Base-by-base conservation (phyloP, 2,329 filamentous ascomycete species). In the Fusarium gaditjirri region DNA sequence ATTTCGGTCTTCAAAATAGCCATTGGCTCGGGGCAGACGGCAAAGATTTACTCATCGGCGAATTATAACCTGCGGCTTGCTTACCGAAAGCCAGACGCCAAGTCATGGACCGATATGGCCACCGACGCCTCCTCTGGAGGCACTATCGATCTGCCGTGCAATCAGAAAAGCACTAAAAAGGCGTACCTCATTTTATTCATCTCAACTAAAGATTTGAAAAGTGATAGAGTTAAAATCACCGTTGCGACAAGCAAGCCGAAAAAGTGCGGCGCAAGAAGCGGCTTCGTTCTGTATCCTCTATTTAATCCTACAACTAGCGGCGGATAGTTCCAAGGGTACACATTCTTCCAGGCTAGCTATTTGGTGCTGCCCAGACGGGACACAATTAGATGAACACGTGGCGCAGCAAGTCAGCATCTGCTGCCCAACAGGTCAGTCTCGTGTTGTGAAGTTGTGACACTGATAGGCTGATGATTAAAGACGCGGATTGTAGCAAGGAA, bases 301-400 rank as follows among this genome's bases (percentile, higher is more conserved):
- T 46, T 29, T 1, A 29, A 65, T 19, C 53, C 46, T 14, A 33
- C 38, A 8, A 68, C 62, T 35, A 17, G 31, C 7, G 67, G 71
- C 16, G 62, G 35, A 0, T 31, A 43, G 71, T 42, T 66, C 70
- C 0, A 17, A 33, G 3, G 63, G 60, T 14, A 71, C 70, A 2
- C 60, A 71, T n/a, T 50, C 61, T 25, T 47, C 62, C 7, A 16
- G 17, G 2, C 27, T 25, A 4, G 67, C 61, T 0, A 50, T 57
- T 3, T 73, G 71, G 61, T 74, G 63, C 5, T 73, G 67, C 19
- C 71, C 67, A 33, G 64, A 68, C 27, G 71, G 70, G 9, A 43
- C 57, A 31, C 27, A 71, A 9, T 5, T 73, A 16, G 46, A 73
- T 10, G 27, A 65, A 14, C 14, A 41, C 4, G 62, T 65, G 6